Base-by-base conservation (phyloP, 768 basidiomycete species). In the Favolaschia claudopus region DNA sequence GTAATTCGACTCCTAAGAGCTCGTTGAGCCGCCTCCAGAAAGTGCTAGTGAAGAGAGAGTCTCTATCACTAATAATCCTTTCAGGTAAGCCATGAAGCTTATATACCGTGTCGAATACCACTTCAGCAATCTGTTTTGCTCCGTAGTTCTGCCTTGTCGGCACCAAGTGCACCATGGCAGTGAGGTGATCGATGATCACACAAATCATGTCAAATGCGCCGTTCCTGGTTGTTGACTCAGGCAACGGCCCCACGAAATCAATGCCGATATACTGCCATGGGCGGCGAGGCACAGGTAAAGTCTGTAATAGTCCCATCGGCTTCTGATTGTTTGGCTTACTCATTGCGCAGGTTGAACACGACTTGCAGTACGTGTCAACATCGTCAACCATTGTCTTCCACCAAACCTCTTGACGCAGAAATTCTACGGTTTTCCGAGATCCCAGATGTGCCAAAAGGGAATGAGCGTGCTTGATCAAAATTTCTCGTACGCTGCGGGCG, bases 361-460 rank as follows among this genome's bases (percentile, higher is more conserved):
- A 43, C 15, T 52, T 45, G 42, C 57, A 58, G 42, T 45, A 58
- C 9, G 15, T 1, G 13, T 50, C 34, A 1, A 58, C 49, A 32
- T 58, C 57, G 3, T 44, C 29, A 1, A 58, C 49, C 49, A 58
- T 58, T 13, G 48, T 15, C 33, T 58, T 51, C 57, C 57, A 58
- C 57, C 57, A 58, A 5, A 58, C 57, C 13, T 60, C 38, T 19
- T 62, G 48, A 5, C 48, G 33, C 8, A 62, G 54, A 15, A 38
- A 55, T 17, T 58, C 46, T 13, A 64, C 54, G 32, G 75, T 78
- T 39, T 79, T 79, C 4, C 29, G 3, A 0, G 59, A 4, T 2
- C 77, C 76, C 0, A 79, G 58, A 32, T 79, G 77, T 0, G 76
- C 77, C 2, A 78, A 51, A 0, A 78, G 10, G 1, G 73, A 75